Conservation (phyloP, 352 stramenopile species). For the Plasmopara muralis region DNA sequence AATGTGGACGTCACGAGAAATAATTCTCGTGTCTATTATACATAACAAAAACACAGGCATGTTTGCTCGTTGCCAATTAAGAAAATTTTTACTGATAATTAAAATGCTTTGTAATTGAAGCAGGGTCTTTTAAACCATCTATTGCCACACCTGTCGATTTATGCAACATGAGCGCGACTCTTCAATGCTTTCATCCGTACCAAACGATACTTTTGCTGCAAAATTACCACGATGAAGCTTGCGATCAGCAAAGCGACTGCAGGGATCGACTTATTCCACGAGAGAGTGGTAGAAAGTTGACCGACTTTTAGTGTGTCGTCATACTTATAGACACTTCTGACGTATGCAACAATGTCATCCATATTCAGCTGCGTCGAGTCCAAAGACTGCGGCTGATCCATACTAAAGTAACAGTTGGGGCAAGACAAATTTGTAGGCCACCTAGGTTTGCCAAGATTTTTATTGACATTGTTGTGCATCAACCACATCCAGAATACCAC, state of each 20-base stretch:
- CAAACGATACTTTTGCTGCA: slow-evolving; percentile 19
- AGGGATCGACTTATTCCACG: slow-evolving; percentile 29
- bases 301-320: slow-evolving; percentile 20
- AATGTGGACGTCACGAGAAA: too few relatives aligned
- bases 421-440: slow-evolving; percentile 50
- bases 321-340: slow-evolving; percentile 40
- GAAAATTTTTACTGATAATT: too few relatives aligned
- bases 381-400: slow-evolving; percentile 32
- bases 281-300: slow-evolving; percentile 18
- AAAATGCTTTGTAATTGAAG: too few relatives aligned
- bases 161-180: slow-evolving; percentile 20
- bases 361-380: slow-evolving; percentile 32
- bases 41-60: too few relatives aligned
- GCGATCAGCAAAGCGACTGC: slow-evolving; percentile 19
- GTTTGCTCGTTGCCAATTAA: too few relatives aligned
- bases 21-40: too few relatives aligned
- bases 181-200: slow-evolving; percentile 16
- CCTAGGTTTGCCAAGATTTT: slow-evolving; percentile 45
- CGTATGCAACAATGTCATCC: slow-evolving; percentile 41
- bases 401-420: slow-evolving; percentile 38
- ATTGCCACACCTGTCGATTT: slow-evolving; percentile 3
- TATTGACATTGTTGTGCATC: slow-evolving; percentile 80
- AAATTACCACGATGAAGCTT: slow-evolving; percentile 8
- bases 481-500: slow-evolving; percentile 67
- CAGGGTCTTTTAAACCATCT: neutral